phyloP scores from a whole-genome alignment of 2,329 filamentous ascomycete species.

The Pyricularia grisea region DNA sequence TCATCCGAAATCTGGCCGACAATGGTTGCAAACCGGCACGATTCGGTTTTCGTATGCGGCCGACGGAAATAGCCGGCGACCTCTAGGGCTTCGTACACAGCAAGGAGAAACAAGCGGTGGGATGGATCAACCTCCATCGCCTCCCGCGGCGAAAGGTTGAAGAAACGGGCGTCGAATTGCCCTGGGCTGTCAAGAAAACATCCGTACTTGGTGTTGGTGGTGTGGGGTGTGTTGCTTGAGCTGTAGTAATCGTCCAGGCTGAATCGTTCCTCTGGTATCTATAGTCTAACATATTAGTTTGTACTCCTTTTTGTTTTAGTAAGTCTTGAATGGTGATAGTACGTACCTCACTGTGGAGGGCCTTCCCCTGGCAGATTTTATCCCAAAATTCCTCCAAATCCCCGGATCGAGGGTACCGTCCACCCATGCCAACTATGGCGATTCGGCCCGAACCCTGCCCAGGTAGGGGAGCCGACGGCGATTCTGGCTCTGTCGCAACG shows the following conservation, averaged over 20 bases:
- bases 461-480: too few relatives aligned
- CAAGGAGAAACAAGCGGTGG: slow-evolving; percentile 62
- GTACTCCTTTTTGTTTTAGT: background rate
- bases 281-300: background rate
- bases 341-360: background rate
- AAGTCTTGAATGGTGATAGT: background rate
- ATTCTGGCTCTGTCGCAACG: too few relatives aligned
- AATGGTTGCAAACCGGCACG: slow-evolving; percentile 54
- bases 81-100: slow-evolving; percentile 72
- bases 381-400: background rate
- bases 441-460: background rate
- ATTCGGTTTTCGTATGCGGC: slow-evolving; percentile 54
- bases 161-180: slow-evolving; percentile 68
- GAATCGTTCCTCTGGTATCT: slow-evolving; percentile 55
- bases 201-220: slow-evolving; percentile 35
- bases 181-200: slow-evolving; percentile 63
- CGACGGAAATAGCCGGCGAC: slow-evolving; percentile 63
- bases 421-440: background rate
- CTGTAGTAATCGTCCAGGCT: slow-evolving; percentile 55
- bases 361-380: background rate
- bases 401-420: background rate
- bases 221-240: background rate
- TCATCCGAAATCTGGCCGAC: slow-evolving; percentile 72
- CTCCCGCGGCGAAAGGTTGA: slow-evolving; percentile 76
- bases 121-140: slow-evolving; percentile 68